phyloP scores from a whole-genome alignment of 129 eudicot genomes.

The Helianthus tuberosus region DNA sequence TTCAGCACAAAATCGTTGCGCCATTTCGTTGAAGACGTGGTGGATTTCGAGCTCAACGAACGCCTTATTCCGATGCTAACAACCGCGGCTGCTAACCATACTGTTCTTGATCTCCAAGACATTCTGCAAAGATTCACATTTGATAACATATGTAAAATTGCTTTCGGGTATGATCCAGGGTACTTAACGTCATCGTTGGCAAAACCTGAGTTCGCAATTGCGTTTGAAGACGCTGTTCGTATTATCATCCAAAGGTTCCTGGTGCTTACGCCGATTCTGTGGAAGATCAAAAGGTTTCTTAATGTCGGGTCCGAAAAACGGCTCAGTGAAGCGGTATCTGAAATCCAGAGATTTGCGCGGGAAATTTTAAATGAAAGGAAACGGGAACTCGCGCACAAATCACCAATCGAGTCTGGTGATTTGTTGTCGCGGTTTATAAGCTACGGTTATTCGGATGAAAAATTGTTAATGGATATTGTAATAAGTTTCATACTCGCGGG shows the following conservation, averaged over 20 bases:
- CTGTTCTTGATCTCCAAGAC: conserved; percentile 65
- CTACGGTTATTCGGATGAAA: conserved; percentile 56
- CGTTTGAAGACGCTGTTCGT: conserved; percentile 38
- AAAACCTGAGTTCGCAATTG: conserved; percentile 26
- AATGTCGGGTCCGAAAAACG: conserved; percentile 31
- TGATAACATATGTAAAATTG: conserved; percentile 32
- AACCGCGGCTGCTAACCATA: conserved; percentile 31
- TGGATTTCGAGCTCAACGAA: neutral
- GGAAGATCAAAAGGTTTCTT: conserved; percentile 46
- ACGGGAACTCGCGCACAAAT: conserved; percentile 4
- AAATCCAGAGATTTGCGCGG: conserved; percentile 28
- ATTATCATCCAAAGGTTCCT: conserved; percentile 28
- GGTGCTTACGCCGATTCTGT: conserved; percentile 34
- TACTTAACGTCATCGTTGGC: conserved; percentile 31
- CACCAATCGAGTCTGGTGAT: conserved; percentile 20
- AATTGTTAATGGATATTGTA: conserved; percentile 49
- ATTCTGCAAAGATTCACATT: conserved; percentile 53
- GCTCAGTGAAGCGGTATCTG: conserved; percentile 19
- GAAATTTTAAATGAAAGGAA: conserved; percentile 30
- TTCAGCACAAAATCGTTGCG: conserved; percentile 66
- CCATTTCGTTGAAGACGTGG: conserved; percentile 21
- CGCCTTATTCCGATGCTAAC: conserved; percentile 42
- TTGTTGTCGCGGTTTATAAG: conserved; percentile 32
- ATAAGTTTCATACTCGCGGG: conserved; percentile 67
- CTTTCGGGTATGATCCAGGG: conserved; percentile 36